phyloP scores from a whole-genome alignment of 2,329 filamentous ascomycete species.

The Pyrenophora graminea region DNA sequence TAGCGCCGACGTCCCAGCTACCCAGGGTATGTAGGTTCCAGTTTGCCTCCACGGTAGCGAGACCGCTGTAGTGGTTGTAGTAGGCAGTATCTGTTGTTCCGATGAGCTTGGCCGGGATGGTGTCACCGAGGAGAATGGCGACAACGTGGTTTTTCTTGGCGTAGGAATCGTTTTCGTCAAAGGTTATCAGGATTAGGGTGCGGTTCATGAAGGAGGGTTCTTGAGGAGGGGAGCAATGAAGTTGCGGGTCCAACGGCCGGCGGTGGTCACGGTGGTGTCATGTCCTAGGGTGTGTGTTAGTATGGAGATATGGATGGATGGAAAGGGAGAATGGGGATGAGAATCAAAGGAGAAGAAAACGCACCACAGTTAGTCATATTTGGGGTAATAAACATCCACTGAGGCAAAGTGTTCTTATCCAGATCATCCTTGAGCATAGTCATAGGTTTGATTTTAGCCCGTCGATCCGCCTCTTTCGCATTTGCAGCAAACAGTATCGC shows the following conservation, averaged over 20 bases:
- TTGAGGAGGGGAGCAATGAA: slow-evolving; percentile 73
- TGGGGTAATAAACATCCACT: slow-evolving; percentile 52
- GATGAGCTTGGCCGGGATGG: slow-evolving; percentile 65
- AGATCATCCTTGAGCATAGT: slow-evolving; percentile 61
- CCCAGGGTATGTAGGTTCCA: slow-evolving; percentile 53
- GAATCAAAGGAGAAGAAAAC: not conserved
- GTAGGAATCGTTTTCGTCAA: slow-evolving; percentile 78
- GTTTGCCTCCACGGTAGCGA: slow-evolving; percentile 52
- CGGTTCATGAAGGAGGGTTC: slow-evolving; percentile 74
- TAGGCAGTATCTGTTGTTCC: slow-evolving; percentile 70
- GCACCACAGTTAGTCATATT: slow-evolving; percentile 74
- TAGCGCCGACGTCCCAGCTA: slow-evolving; percentile 54
- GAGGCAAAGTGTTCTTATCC: slow-evolving; percentile 27
- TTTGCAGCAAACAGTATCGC: slow-evolving; percentile 69
- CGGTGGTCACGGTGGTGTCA: slow-evolving; percentile 70
- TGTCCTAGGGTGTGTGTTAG: slow-evolving; percentile 50
- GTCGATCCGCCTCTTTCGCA: slow-evolving; percentile 61
- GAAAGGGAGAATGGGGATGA: no score
- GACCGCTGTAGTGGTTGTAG: slow-evolving; percentile 55
- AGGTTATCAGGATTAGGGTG: slow-evolving; percentile 75
- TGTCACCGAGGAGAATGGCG: slow-evolving; percentile 73
- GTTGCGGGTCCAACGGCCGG: slow-evolving; percentile 67
- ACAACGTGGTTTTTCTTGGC: slow-evolving; percentile 69
- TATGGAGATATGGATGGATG: not conserved
- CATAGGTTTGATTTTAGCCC: slow-evolving; percentile 75